Evolutionary conservation across 495 filamentous ascomycete species (phyloP), one percentile per base, ranked within the genome.

Genomic region (Evansstolkia leycettana): DNA sequence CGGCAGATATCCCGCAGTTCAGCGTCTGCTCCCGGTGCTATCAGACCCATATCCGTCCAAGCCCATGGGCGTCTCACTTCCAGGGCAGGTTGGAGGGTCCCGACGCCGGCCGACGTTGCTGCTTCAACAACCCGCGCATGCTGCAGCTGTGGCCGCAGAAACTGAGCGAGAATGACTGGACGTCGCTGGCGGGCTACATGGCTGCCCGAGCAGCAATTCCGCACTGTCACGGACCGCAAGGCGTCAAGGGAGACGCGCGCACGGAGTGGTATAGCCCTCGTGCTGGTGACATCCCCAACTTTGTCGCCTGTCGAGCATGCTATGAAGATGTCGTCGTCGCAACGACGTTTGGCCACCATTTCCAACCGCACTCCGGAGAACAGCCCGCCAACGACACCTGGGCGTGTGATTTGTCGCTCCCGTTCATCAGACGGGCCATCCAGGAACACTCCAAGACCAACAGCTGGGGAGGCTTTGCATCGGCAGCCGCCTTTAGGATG

Each of bases 241-340:
- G 46, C 11, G 40, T 47, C 14, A 38, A 37, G 31, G 39, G 41
- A 6, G 18, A 33, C 35, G 28, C 11, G 10, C 18, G 23, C 9
- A 20, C 33, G 27, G 17, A 18, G 17, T 40, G 42, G 38, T 45
- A 36, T 28, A 14, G 28, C 12, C 46, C 1, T 30, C 32, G n/a
- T 47, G 47, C 50, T 47, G 38, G 24, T 34, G 16, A 18, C 2
- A 57, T 64, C 27, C 36, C 46, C 1, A 40, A 39, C 13, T 59
- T 59, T 28, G 40, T 54, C 11, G 37, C 42, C 25, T 64, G 60
- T 16, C 35, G 55, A 34, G 60, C 54, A 0, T 64, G 60, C 20
- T 54, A 57, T 29, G 51, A 59, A 19, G 60, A 64, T 31, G 34
- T 43, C 10, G 20, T 64, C 10, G 26, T 41, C n/a, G 51, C 43